A percentile compares a stretch with the other conserved stretches of the same genome.
Conservation (phyloP, 2,329 filamentous ascomycete species). For the Phialophora tarda region DNA sequence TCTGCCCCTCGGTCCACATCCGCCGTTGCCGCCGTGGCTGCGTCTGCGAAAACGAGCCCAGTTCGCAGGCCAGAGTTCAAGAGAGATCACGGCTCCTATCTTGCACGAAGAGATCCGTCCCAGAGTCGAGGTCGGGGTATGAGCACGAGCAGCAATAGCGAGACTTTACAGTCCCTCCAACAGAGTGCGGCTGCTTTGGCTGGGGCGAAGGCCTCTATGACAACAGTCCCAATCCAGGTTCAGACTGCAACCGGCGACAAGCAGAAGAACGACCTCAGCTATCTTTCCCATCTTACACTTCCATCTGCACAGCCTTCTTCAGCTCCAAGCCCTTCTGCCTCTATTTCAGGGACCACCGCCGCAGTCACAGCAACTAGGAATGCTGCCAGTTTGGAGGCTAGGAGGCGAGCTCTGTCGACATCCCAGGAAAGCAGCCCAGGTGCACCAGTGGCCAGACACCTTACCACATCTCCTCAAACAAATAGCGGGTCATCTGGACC, state of each 20-base stretch:
- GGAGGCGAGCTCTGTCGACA: slow-evolving; percentile 20
- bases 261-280: slow-evolving; percentile 24
- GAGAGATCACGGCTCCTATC: slow-evolving; percentile 26
- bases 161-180: slow-evolving; percentile 16
- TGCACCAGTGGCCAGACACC: slow-evolving; percentile 7
- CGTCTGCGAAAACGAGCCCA: slow-evolving; percentile 36
- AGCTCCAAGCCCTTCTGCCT: slow-evolving; percentile 13
- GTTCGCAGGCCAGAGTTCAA: slow-evolving; percentile 28
- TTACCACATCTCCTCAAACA: slow-evolving; percentile 10
- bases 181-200: slow-evolving; percentile 32
- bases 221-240: slow-evolving; percentile 15
- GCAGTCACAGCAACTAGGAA: slow-evolving; percentile 32
- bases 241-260: slow-evolving; percentile 24
- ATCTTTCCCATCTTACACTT: slow-evolving; percentile 21
- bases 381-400: slow-evolving; percentile 27
- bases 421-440: slow-evolving; percentile 20
- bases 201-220: slow-evolving; percentile 33
- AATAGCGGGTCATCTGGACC: slow-evolving; percentile 18
- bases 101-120: slow-evolving; percentile 19
- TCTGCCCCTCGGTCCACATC: slow-evolving; percentile 34
- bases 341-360: slow-evolving; percentile 27
- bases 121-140: slow-evolving; percentile 24
- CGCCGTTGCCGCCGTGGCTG: slow-evolving; percentile 34
- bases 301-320: slow-evolving; percentile 19
- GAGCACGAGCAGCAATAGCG: slow-evolving; percentile 30